Base-by-base conservation (phyloP, 2,329 filamentous ascomycete genomes). In the Colletotrichum chlorophyti region DNA sequence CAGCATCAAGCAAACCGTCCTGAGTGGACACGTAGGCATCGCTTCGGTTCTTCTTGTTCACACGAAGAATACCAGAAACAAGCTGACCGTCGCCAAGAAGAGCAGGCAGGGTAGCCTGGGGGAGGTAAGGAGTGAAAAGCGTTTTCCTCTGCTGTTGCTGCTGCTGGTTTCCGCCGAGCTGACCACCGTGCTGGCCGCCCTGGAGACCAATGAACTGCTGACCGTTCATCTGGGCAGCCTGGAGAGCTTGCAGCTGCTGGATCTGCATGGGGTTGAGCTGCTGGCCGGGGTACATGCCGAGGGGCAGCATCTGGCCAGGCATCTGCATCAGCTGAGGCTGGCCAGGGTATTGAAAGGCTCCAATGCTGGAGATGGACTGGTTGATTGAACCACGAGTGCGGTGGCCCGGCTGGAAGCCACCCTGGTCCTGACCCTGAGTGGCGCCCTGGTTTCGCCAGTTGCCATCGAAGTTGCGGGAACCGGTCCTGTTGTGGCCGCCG, bases 31-130 rank as follows among this genome's bases (percentile, higher is more conserved):
- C 95, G 69, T 99, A 99, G 24, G 95, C 95, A 75, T 99, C 95
- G 68, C 94, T 98, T 63, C 95, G 90, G 77, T 99, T 99, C 83
- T 99, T 99, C 83, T 98, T 99, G 85, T 99, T 99, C 65, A 99
- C 95, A 60, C 95, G 91, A 49, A 99, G 89, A 66, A 97, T 93
- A 79, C 95, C 95, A 61, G 94, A 94, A 52, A 99, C 95, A 57
- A 99, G 88, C 75, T 97, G 93, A 15, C 95, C 95, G 69, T 97
- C 92, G 60, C 87, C 89, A 57, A 98, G 85, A 34, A 99, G 84
- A 47, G 93, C 94, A 58, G 95, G 95, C 17, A 99, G 83, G 58
- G 90, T 96, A 6, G 94, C 94, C 74, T 99, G 95, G 14, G 95
- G 94, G 47, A 99, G 85, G 70, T 99, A 99, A 63, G 95, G 95